These are phyloP conservation scores for Penicillium sp. DNA, from an alignment of 2,329 filamentous ascomycete species.

Conservation along the genomic window DNA sequence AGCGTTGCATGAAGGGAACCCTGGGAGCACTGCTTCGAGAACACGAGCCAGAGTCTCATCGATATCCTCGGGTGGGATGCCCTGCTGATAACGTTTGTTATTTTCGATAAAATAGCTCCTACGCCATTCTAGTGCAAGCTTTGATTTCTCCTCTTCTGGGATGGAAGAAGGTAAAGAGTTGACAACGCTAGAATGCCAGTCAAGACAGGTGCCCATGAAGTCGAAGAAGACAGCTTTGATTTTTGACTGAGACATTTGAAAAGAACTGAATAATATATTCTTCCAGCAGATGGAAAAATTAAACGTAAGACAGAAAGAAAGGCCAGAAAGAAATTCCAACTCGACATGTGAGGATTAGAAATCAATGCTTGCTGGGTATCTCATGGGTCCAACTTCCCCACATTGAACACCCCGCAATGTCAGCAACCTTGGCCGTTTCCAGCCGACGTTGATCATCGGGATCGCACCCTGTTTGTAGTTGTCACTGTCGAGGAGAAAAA, in stretches of 20 bases:
- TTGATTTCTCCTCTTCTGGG: conserved; percentile 35
- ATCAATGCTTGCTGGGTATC: background rate
- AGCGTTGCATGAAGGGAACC: conserved; percentile 17
- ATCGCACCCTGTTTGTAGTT: background rate
- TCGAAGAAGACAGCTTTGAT: conserved; percentile 60
- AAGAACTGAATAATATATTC: background rate
- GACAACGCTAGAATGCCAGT: conserved; percentile 56
- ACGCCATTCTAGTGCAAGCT: conserved; percentile 57
- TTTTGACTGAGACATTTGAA: conserved; percentile 5
- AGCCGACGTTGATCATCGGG: background rate
- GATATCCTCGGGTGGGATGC: conserved; percentile 53
- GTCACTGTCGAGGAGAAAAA: background rate
- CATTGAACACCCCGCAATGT: background rate
- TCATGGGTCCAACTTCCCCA: background rate
- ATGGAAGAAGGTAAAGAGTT: conserved; percentile 41
- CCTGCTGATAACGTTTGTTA: conserved; percentile 40
- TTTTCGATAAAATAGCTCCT: conserved; percentile 55
- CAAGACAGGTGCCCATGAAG: conserved; percentile 63
- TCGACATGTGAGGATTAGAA: conserved; percentile 1
- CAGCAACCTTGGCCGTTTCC: background rate
- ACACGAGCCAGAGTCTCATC: conserved; percentile 54
- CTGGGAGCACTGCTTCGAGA: conserved; percentile 44
- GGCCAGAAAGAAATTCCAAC: no score
- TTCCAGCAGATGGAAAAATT: background rate
- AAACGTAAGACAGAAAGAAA: background rate